These are phyloP conservation scores for Cryptosporidium canis DNA, from an alignment of 169 alveolate genomes.

Conservation along the genomic window DNA sequence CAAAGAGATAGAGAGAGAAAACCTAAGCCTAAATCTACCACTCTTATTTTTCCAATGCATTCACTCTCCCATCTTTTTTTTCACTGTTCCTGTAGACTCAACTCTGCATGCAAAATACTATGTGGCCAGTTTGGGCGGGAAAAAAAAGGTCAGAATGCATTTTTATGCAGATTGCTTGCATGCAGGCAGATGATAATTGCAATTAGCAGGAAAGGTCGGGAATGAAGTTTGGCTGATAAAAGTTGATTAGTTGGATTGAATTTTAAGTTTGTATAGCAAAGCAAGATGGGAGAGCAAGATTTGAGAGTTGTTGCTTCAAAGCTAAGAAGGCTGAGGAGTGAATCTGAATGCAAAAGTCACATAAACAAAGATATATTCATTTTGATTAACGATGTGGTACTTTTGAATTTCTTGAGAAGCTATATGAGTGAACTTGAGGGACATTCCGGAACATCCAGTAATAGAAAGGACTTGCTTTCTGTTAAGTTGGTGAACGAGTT, in stretches of 20 bases:
- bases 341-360: not conserved
- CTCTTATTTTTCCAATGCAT: not conserved
- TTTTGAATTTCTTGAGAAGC: not conserved
- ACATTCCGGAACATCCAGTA: not conserved
- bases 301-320: constrained; percentile 27
- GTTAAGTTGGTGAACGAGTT: constrained; percentile 25
- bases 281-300: constrained; percentile 14
- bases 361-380: not conserved
- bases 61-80: not conserved
- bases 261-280: not conserved
- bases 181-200: not conserved
- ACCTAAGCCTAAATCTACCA: not conserved
- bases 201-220: not conserved
- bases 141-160: constrained; percentile 26
- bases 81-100: not conserved
- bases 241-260: not conserved
- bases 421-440: constrained; percentile 22
- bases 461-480: not conserved
- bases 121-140: constrained; percentile 54
- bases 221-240: not conserved
- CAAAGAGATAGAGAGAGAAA: too few species aligned
- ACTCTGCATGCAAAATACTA: constrained; percentile 30
- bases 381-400: not conserved
- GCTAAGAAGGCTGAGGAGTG: not conserved
- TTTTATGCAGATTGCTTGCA: not conserved